Evolutionary conservation across 2,329 filamentous ascomycete genomes (phyloP), one percentile per base, ranked within the genome.

Genomic region (Clarireedia paspali): DNA sequence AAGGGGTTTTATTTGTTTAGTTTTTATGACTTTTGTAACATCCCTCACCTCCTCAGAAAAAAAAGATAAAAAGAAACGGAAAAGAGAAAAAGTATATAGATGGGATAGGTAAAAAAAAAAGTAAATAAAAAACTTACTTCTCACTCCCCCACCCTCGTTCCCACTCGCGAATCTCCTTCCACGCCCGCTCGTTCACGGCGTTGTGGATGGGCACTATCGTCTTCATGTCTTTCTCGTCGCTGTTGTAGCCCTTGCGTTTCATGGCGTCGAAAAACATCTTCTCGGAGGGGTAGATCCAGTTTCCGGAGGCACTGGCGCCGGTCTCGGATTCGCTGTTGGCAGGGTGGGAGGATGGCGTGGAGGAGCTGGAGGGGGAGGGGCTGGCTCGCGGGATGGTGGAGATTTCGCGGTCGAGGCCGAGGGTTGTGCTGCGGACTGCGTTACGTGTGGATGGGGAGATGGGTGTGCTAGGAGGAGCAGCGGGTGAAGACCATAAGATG

Each of bases 221-320:
- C 66, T 82, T 85, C 86, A 96, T 96, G 72, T 96, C 91, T 5
- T 79, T 75, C 0, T 81, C 82, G 14, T 78, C 75, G 30, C 81
- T 85, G 59, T 84, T 82, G 74, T 91, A 86, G 45, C 86, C 87
- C 55, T 99, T 99, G 69, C 92, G 86, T 76, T 87, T 84, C 84
- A 99, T 92, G 46, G 94, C 94, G 48, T 95, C 89, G 74, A 97
- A 97, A 77, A 99, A 99, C 84, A 96, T 95, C 68, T 89, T 87
- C 71, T 97, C 92, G 0, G 88, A 94, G 0, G 94, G 94, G 72
- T 99, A 99, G 59, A 99, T 86, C 94, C 94, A 99, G 71, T 96
- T 96, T 0, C 92, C 92, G 0, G 82, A 82, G 39, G 74, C 70
- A 50, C 78, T 75, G 65, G 89, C 84, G 23, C 83, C 78, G 59